These are phyloP conservation scores for Calonectria henricotiae DNA, from an alignment of 2,329 filamentous ascomycete species.

Conservation along the genomic window DNA sequence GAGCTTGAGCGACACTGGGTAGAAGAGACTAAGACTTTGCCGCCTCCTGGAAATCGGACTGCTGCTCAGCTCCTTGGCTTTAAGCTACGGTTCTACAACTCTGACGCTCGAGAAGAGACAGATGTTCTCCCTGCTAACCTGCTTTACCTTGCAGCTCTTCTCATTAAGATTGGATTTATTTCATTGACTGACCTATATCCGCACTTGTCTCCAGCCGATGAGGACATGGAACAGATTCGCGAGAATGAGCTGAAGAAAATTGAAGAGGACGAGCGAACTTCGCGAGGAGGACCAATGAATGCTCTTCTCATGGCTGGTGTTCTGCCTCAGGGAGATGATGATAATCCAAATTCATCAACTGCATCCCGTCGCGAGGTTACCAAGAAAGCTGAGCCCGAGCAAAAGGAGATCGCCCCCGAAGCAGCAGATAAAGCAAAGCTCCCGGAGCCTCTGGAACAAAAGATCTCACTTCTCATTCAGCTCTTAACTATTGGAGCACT, in stretches of 20 bases:
- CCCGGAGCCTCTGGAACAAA: constrained; percentile 88
- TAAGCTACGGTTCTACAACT: constrained; percentile 96
- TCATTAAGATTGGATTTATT: constrained; percentile 98
- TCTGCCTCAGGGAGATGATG: constrained; percentile 79
- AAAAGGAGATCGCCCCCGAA: constrained; percentile 65
- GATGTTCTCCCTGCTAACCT: constrained; percentile 93
- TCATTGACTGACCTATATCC: constrained; percentile 92
- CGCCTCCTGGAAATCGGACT: constrained; percentile 88
- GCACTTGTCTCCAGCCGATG: constrained; percentile 89
- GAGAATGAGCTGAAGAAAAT: constrained; percentile 82
- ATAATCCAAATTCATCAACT: constrained; percentile 70
- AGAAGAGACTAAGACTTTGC: constrained; percentile 83
- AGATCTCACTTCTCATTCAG: constrained; percentile 86
- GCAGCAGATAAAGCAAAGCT: constrained; percentile 67
- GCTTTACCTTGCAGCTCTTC: constrained; percentile 89
- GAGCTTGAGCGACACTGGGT: constrained; percentile 82
- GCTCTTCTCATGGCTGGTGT: constrained; percentile 90
- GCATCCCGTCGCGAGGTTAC: constrained; percentile 67
- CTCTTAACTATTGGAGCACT: constrained; percentile 92
- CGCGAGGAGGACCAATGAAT: constrained; percentile 82
- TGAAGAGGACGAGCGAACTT: constrained; percentile 82
- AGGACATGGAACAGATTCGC: constrained; percentile 83
- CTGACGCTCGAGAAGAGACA: constrained; percentile 79
- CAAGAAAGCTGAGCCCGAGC: constrained; percentile 68
- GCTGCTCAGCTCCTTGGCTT: constrained; percentile 97